These are phyloP conservation scores for Coemansia sp. DNA, from an alignment of 192 early-diverging fungal genomes.

Conservation along the genomic window DNA sequence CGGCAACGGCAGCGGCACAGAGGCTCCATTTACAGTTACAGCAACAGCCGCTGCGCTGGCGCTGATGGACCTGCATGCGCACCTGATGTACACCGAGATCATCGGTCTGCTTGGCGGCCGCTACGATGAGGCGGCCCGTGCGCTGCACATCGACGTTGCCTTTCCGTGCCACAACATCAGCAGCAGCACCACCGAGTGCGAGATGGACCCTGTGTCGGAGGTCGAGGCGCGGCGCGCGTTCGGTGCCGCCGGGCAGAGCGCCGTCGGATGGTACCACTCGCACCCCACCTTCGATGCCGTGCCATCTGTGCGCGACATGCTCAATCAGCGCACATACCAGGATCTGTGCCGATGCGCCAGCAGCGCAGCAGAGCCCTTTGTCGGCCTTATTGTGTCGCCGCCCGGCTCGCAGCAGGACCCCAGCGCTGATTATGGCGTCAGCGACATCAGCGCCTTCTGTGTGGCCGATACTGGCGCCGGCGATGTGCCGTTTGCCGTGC, in stretches of 20 bases:
- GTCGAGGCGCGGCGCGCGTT: constrained; percentile 80
- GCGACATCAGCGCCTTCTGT: constrained; percentile 28
- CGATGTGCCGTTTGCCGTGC: constrained; percentile 16
- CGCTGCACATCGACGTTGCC: constrained; percentile 63
- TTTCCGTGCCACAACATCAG: constrained; percentile 83
- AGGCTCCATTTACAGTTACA: constrained; percentile 20
- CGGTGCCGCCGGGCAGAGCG: constrained; percentile 56
- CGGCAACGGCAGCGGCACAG: background rate
- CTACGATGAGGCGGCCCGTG: constrained; percentile 54
- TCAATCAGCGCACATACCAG: constrained; percentile 88
- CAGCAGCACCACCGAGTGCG: constrained; percentile 81
- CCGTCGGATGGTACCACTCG: constrained; percentile 97
- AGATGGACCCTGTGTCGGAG: constrained; percentile 90
- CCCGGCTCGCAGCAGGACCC: constrained; percentile 42
- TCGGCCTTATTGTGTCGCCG: constrained; percentile 85
- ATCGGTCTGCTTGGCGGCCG: constrained; percentile 90
- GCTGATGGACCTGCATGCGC: constrained; percentile 93
- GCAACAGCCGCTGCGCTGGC: constrained; percentile 54
- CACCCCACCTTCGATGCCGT: constrained; percentile 91
- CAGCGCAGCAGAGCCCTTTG: constrained; percentile 79
- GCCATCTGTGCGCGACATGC: constrained; percentile 87
- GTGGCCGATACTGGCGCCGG: background rate
- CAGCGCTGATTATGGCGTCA: constrained; percentile 24
- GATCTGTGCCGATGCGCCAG: constrained; percentile 65
- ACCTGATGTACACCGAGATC: constrained; percentile 87